Percentiles rank a stretch among this genome's conserved stretches.
These are phyloP conservation scores for Fonsecaea nubica DNA, from an alignment of 2,329 filamentous ascomycete genomes.

Conservation along the genomic window DNA sequence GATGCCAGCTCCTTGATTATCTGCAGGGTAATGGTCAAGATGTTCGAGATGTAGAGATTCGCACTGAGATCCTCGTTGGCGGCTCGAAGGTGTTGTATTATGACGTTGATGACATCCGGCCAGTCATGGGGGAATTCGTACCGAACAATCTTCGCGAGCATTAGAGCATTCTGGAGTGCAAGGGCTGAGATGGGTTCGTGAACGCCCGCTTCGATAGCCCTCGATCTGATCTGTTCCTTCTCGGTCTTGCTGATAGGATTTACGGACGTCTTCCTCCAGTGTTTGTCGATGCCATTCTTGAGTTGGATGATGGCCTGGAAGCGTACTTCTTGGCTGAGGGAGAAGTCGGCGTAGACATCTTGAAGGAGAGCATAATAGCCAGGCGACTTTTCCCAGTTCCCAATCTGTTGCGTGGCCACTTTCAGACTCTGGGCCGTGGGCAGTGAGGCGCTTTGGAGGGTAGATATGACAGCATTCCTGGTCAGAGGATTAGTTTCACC, in stretches of 20 bases:
- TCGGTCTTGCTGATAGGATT: constrained; percentile 72
- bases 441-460: constrained; percentile 68
- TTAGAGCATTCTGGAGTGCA: constrained; percentile 85
- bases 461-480: constrained; percentile 67
- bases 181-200: constrained; percentile 77
- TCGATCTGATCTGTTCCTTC: constrained; percentile 75
- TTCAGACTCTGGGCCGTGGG: constrained; percentile 55
- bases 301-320: constrained; percentile 92
- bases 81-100: constrained; percentile 47
- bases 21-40: constrained; percentile 65
- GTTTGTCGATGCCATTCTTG: constrained; percentile 95
- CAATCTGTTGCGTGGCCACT: constrained; percentile 70
- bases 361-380: constrained; percentile 74
- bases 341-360: constrained; percentile 81
- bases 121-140: constrained; percentile 90
- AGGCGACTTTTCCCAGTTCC: constrained; percentile 71
- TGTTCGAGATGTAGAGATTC: constrained; percentile 34
- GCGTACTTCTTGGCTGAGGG: constrained; percentile 76
- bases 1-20: constrained; percentile 90
- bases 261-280: constrained; percentile 83
- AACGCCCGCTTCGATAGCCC: constrained; percentile 77
- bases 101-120: constrained; percentile 55
- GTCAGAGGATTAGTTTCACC: constrained; percentile 79
- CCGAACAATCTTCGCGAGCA: constrained; percentile 84
- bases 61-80: constrained; percentile 26